A percentile compares a stretch with the other conserved stretches of the same genome.
These are phyloP conservation scores for Euclidium syriacum DNA, from an alignment of 345 rosid species.

Conservation along the genomic window DNA sequence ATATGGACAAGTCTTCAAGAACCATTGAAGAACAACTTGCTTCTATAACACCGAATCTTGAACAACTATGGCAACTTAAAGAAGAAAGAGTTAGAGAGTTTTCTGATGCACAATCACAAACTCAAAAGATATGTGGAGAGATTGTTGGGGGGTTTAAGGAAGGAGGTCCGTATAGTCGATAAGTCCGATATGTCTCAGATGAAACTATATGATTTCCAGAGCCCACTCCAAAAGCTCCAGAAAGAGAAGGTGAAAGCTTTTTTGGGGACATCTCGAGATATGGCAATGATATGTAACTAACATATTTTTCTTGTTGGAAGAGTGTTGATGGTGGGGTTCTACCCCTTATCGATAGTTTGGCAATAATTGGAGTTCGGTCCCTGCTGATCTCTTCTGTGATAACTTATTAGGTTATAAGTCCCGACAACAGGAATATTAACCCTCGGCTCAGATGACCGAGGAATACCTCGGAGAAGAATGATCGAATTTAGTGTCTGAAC, in stretches of 20 bases:
- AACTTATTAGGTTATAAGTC: no score
- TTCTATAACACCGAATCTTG: slow-evolving; percentile 88
- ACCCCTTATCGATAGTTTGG: no score
- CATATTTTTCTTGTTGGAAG: slow-evolving; percentile 46
- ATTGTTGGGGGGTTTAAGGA: slow-evolving; percentile 66
- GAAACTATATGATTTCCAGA: slow-evolving; percentile 74
- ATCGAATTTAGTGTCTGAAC: no score
- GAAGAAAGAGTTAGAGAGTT: slow-evolving; percentile 90
- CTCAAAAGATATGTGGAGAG: slow-evolving; percentile 90
- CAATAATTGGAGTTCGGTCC: no score
- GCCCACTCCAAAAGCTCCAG: slow-evolving; percentile 86
- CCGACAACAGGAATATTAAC: no score
- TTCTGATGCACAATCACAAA: slow-evolving; percentile 80
- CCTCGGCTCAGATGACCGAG: no score
- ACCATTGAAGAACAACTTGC: slow-evolving; percentile 98
- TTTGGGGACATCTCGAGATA: not conserved
- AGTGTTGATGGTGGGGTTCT: no score
- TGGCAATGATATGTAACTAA: not conserved
- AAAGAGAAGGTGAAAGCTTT: slow-evolving; percentile 74
- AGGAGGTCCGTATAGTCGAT: slow-evolving; percentile 63
- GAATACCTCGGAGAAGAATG: no score
- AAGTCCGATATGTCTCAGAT: slow-evolving; percentile 80
- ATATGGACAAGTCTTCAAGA: slow-evolving; percentile 78
- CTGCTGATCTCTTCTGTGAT: no score
- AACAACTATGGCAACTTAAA: slow-evolving; percentile 88